A percentile compares a stretch with the other conserved stretches of the same genome.
These are phyloP conservation scores for Pochonia chlamydosporia DNA, from an alignment of 2,329 filamentous ascomycete genomes.

Conservation along the genomic window DNA sequence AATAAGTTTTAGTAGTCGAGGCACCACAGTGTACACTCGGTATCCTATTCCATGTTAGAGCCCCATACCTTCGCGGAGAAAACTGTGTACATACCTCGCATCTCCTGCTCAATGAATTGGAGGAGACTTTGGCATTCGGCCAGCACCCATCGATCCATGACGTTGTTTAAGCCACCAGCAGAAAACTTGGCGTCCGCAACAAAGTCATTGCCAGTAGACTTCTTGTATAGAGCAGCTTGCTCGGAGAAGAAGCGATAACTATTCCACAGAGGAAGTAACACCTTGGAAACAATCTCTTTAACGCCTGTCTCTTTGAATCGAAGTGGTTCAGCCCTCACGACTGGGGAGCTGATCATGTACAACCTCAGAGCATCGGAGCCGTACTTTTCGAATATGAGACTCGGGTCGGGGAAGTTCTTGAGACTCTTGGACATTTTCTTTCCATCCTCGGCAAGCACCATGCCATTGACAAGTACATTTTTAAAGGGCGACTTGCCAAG, in stretches of 20 bases:
- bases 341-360: constrained; percentile 22
- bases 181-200: constrained; percentile 11
- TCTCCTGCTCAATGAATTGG: constrained; percentile 81
- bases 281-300: constrained; percentile 18
- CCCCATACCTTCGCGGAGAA: no score
- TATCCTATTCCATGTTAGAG: constrained; percentile 29
- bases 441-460: constrained; percentile 21
- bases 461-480: constrained; percentile 21
- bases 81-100: constrained; percentile 51
- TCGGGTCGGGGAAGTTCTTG: constrained; percentile 20
- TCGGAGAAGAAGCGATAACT: constrained; percentile 21
- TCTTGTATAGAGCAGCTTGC: constrained; percentile 17
- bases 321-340: constrained; percentile 19
- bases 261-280: constrained; percentile 22
- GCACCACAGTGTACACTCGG: constrained; percentile 78
- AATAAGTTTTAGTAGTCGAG: constrained; percentile 67
- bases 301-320: constrained; percentile 20
- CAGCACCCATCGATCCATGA: constrained; percentile 88
- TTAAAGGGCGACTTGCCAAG: constrained; percentile 20
- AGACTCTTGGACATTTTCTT: constrained; percentile 24
- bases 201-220: constrained; percentile 16
- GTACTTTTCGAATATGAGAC: constrained; percentile 15
- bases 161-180: constrained; percentile 24
- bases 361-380: constrained; percentile 21
- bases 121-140: constrained; percentile 80